Evolutionary conservation across 106 monocot species (phyloP).

Genomic region (Allium fistulosum): DNA sequence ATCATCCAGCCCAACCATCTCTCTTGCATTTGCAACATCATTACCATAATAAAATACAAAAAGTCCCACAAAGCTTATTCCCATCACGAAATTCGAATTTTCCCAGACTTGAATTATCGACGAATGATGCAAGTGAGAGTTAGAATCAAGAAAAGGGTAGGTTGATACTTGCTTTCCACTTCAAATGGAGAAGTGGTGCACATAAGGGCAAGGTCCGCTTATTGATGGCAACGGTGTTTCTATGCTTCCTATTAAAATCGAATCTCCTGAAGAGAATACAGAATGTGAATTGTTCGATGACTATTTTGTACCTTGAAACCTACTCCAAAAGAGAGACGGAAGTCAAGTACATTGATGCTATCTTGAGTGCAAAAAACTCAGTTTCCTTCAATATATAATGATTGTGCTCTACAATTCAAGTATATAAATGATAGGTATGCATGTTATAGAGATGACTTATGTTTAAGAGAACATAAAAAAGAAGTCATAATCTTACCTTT

Average conservation of each 20-base stretch:
- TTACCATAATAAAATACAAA: slow-evolving; percentile 57
- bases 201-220: slow-evolving; percentile 14
- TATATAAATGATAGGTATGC: neutral
- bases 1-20: slow-evolving; percentile 64
- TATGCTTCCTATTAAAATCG: slow-evolving; percentile 36
- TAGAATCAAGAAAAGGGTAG: slow-evolving; percentile 52
- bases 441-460: too few species aligned
- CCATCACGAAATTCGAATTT: slow-evolving; percentile 18
- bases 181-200: slow-evolving; percentile 66
- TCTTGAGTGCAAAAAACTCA: slow-evolving; percentile 90
- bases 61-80: slow-evolving; percentile 39
- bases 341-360: slow-evolving; percentile 73
- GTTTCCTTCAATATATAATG: slow-evolving; percentile 52
- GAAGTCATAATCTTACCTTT: slow-evolving; percentile 41
- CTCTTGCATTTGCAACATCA: slow-evolving; percentile 29
- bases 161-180: slow-evolving; percentile 46
- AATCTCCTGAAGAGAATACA: slow-evolving; percentile 74
- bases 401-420: slow-evolving; percentile 44
- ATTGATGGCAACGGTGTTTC: neutral
- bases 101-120: slow-evolving; percentile 91
- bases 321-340: slow-evolving; percentile 57
- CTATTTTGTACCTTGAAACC: slow-evolving; percentile 58
- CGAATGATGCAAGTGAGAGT: slow-evolving; percentile 42
- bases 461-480: neutral
- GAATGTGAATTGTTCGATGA: slow-evolving; percentile 34